Evolutionary conservation across 768 basidiomycete species (phyloP), one percentile per base, ranked within the genome.

Genomic region (Auriculariales sp.): DNA sequence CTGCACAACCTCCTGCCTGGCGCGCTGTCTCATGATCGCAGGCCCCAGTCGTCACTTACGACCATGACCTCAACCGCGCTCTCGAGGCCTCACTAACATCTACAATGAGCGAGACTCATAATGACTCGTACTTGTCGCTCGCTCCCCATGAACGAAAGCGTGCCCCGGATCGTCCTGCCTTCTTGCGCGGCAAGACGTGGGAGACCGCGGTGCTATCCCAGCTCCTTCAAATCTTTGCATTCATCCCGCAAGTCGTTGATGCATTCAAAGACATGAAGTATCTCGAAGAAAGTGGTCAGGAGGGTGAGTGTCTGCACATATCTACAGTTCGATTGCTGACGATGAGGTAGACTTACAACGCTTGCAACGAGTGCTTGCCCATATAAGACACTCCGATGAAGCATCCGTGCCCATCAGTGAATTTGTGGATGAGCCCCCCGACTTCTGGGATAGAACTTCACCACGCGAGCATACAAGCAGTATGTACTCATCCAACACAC

Each of bases 231-330:
- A 64, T 67, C 1, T 63, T 75, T 25, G 71, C 72, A 2, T 79
- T 83, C 53, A 79, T 79, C 22, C 74, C 79, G 1, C 63, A 84
- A 57, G 71, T 85, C 47, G 57, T 81, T 2, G 79, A 82, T 59
- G 77, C 74, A 0, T 56, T 88, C 3, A 84, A 74, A 58, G 75
- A 73, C 52, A 70, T 88, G 3, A 85, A 85, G 2, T 84, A 87
- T 70, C 72, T 87, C 36, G 71, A 81, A 24, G 56, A 64, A 42
- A 62, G 62, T 3, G 47, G 47, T 48, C 48, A 27, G 15, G 25
- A 44, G 25, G 49, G 39, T 24, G 35, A 10, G 27, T 2, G 3
- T 28, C 10, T 3, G 17, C 28, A 25, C 28, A 5, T 29, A n/a
- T 28, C 46, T 24, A 14, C 22, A 25, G 6, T 25, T 24, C 2